Base-by-base conservation (phyloP, 345 rosid genomes). In the Barbarea vulgaris region DNA sequence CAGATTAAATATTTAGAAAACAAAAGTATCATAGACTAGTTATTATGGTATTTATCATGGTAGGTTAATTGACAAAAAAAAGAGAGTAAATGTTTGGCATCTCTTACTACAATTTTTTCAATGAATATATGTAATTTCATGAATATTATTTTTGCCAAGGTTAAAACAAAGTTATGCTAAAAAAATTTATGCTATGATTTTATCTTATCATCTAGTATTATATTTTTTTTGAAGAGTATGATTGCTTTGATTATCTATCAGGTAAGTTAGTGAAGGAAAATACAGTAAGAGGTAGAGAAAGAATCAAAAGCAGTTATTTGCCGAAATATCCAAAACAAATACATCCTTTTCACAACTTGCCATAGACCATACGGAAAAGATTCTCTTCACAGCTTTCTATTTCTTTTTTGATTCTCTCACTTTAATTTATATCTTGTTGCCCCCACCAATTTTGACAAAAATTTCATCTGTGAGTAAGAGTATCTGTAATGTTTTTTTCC, bases 361-460 rank as follows among this genome's bases (percentile, higher is more conserved):
- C 42, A 3, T 11, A 55, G 50, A 41, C 33, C 33, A 9, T 5
- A 27, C 33, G 25, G 36, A 56, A 74, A 50, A 59, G 28, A 68
- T 75, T 67, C 77, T 15, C 7, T 54, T 64, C 64, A 30, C 36
- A 54, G 34, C 46, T 73, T 53, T 52, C 17, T 72, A 12, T 12
- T 28, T 56, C 24, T 37, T 37, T 3, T 2, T 24, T 3, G 21
- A 63, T 63, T 72, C 54, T 72, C 53, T 52, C 28, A 10, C 53
- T 33, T 34, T 50, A 19, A n/a, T 27, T 11, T 15, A 5, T 9
- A 21, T 21, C 21, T 51, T 36, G 46, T 36, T 67, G 61, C 67
- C 73, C 67, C 72, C 68, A 59, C 68, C 17, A 59, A 37, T 6
- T 25, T 57, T 44, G 48, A 39, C 66, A 46, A n/a, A n/a, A n/a